Evolutionary conservation across 257 asterid species (phyloP), one percentile per base, ranked within the genome.

Genomic region (Craterostigma plantagineum): DNA sequence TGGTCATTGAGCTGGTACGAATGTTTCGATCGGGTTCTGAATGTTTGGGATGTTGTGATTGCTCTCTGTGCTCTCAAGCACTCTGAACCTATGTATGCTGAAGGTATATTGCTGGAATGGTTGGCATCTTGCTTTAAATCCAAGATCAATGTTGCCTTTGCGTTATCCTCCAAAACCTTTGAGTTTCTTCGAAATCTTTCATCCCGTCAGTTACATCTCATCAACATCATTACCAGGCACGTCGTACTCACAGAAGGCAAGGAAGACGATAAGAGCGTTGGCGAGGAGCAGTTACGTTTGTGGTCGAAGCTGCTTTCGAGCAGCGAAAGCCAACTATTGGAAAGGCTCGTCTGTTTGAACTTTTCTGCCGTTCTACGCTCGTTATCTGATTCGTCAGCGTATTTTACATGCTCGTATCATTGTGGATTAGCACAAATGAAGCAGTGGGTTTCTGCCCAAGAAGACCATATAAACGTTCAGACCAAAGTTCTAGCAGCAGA

Each of bases 191-290:
- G 77, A 37, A 62, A 52, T 53, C 57, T 77, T 33, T 59, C 80
- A n/a, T 62, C 92, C 39, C 91, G 87, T 16, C 78, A 64, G 69
- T 59, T 90, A 62, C 93, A 83, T 56, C 74, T 74, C 46, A 61
- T 90, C 45, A 82, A 74, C 62, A 60, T 77, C 54, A 60, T 83
- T 56, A 59, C 59, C 52, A 70, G 92, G 68, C 79, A 51, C 37
- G 81, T 79, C 43, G 56, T 68, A 51, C 73, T 75, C 38, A 66
- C 59, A 60, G 73, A 63, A 43, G 44, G 49, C 33, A 58, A 58
- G 46, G 42, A 40, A 38, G 70, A 61, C 41, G 42, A 50, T 38
- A 13, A 46, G 5, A 59, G 46, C 27, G 68, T 59, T 30, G 23
- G 54, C 33, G 64, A 66, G 60, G 73, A 58, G 48, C 42, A 51